These are phyloP conservation scores for Gossypium sturtianum DNA, from an alignment of 345 rosid genomes.

Conservation along the genomic window DNA sequence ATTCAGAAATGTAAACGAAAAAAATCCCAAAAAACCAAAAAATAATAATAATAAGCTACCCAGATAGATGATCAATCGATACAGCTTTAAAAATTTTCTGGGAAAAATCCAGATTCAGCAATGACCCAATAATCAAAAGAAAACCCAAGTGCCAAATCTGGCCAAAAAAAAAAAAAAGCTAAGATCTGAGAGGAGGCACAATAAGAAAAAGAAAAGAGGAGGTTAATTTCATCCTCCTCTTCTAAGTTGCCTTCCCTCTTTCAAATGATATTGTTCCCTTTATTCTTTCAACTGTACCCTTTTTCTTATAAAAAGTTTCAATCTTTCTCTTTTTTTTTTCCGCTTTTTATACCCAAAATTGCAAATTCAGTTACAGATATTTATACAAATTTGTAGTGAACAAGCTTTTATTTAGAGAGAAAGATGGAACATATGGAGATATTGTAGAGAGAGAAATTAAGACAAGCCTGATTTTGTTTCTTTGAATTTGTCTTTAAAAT, in stretches of 20 bases:
- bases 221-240: background rate
- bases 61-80: background rate
- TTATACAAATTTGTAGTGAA: background rate
- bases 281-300: background rate
- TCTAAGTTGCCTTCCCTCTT: background rate
- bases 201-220: background rate
- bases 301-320: background rate
- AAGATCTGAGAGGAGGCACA: slow-evolving; percentile 3
- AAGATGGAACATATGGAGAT: background rate
- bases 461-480: background rate
- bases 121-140: background rate
- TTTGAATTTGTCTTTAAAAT: background rate
- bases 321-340: background rate
- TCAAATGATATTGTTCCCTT: background rate
- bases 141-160: background rate
- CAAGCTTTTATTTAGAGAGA: background rate
- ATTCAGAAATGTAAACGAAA: background rate
- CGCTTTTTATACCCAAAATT: background rate
- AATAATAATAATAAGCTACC: too few species aligned
- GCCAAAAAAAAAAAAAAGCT: background rate
- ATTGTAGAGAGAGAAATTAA: background rate
- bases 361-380: background rate
- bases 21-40: background rate
- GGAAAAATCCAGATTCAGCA: background rate
- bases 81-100: background rate